Conservation (phyloP, 495 filamentous ascomycete species). For the Hypoxylon cercidicola region DNA sequence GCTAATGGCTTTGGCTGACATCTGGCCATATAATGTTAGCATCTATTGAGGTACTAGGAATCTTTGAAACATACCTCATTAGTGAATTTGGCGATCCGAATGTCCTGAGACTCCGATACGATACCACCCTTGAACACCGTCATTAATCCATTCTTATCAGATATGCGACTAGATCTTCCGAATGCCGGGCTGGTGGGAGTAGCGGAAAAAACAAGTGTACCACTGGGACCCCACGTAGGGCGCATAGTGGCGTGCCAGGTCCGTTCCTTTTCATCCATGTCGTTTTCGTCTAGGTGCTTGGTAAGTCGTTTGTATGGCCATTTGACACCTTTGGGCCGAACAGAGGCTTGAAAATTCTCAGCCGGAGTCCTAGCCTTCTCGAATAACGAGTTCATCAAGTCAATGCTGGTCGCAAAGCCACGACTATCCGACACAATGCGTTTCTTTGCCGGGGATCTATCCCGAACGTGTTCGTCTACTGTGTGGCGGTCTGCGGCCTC, state of each 20-base stretch:
- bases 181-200: conserved; percentile 48
- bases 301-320: conserved; percentile 85
- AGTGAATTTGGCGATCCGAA: conserved; percentile 64
- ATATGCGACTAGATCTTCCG: conserved; percentile 42
- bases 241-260: conserved; percentile 73
- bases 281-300: conserved; percentile 68
- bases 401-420: conserved; percentile 80
- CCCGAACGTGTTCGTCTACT: conserved; percentile 44
- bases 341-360: conserved; percentile 51
- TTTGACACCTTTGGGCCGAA: conserved; percentile 62
- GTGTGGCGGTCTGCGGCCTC: conserved; percentile 49
- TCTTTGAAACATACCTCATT: conserved; percentile 54
- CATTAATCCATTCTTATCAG: conserved; percentile 45
- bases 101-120: conserved; percentile 55
- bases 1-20: conserved; percentile 43
- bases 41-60: conserved; percentile 3
- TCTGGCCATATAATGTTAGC: conserved; percentile 28
- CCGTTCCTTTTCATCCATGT: conserved; percentile 67
- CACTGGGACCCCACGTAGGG: conserved; percentile 81
- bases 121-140: conserved; percentile 44
- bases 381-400: conserved; percentile 92
- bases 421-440: conserved; percentile 59
- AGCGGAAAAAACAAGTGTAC: conserved; percentile 72
- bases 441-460: conserved; percentile 42
- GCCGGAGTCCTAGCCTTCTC: conserved; percentile 64